Base-by-base conservation (phyloP, 768 basidiomycete genomes). In the Tephrocybe sp. region DNA sequence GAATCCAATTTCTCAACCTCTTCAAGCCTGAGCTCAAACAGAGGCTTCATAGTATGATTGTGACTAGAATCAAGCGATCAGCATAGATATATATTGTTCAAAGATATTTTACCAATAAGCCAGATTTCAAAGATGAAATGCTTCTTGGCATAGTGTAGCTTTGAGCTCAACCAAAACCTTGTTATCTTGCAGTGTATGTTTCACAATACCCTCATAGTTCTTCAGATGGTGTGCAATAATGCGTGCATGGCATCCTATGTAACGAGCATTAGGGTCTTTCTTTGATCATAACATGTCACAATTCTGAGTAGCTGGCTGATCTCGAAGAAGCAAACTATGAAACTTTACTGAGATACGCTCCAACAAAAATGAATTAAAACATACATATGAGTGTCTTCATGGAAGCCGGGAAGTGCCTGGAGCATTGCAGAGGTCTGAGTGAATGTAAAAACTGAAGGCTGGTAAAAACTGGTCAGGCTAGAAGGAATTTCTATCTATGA, bases 211-310 rank as follows among this genome's bases (percentile, higher is more conserved):
- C 15, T 27, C 38, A 18, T 52, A 52, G 25, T 31, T 39, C 30
- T 47, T 52, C 8, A 45, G 12, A 34, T 38, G 21, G 1, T 41
- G 19, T 1, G 16, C 16, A 4, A 52, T 32, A 13, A 52, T 18
- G 7, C 31, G 21, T 11, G 46, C 51, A 41, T 52, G 51, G 9
- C 21, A 21, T 37, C 51, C 51, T 13, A 52, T 25, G 16, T 40
- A 27, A 31, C n/a, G 51, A 13, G 6, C 28, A n/a, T 46, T 45
- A 9, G 21, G 38, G 32, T 52, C 51, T 8, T 34, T 11, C 3
- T 19, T 21, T 1, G 3, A n/a, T 22, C n/a, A 8, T 18, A 21
- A n/a, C n/a, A n/a, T n/a, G n/a, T 34, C 21, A 4, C n/a, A 5
- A 19, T 26, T n/a, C 12, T n/a, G 26, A 15, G n/a, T 8, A 18